A percentile compares a stretch with the other conserved stretches of the same genome.
Conservation (phyloP, 2,329 filamentous ascomycete species). For the Ophidiomyces ophidiicola region DNA sequence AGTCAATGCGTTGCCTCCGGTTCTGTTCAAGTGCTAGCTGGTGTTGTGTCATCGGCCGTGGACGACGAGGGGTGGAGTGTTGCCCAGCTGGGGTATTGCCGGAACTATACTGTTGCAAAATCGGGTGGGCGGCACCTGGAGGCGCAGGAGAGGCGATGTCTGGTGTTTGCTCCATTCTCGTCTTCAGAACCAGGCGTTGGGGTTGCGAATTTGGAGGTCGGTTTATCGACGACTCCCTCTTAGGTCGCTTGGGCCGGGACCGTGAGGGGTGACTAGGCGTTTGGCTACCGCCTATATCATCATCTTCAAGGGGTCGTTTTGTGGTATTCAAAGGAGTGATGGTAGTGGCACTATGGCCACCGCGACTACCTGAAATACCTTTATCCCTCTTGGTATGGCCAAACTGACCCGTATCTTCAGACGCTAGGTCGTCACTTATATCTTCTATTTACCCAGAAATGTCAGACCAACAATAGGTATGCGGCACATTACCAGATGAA, state of each 20-base stretch:
- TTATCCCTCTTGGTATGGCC: neutral
- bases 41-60: constrained; percentile 39
- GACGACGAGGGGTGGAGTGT: constrained; percentile 27
- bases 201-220: constrained; percentile 24
- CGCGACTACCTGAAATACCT: constrained; percentile 4
- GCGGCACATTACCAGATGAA: too few relatives aligned
- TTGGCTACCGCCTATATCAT: constrained; percentile 23
- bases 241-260: constrained; percentile 31
- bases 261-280: constrained; percentile 28
- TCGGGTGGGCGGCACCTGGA: constrained; percentile 31
- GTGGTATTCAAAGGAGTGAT: constrained; percentile 29
- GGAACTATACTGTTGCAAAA: constrained; percentile 31
- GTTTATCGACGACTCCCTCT: constrained; percentile 28
- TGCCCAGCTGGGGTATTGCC: constrained; percentile 22
- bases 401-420: constrained; percentile 17
- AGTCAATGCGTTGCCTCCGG: constrained; percentile 37
- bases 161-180: constrained; percentile 33
- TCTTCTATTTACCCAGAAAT: too few relatives aligned
- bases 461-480: too few relatives aligned
- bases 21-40: constrained; percentile 40
- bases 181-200: constrained; percentile 33
- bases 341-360: constrained; percentile 22
- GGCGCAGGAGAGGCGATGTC: constrained; percentile 34
- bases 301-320: constrained; percentile 30
- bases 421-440: constrained; percentile 26